A percentile compares a stretch with the other conserved stretches of the same genome.
Evolutionary conservation across 2,329 filamentous ascomycete species (phyloP).

Genomic region (Apiospora arundinis): DNA sequence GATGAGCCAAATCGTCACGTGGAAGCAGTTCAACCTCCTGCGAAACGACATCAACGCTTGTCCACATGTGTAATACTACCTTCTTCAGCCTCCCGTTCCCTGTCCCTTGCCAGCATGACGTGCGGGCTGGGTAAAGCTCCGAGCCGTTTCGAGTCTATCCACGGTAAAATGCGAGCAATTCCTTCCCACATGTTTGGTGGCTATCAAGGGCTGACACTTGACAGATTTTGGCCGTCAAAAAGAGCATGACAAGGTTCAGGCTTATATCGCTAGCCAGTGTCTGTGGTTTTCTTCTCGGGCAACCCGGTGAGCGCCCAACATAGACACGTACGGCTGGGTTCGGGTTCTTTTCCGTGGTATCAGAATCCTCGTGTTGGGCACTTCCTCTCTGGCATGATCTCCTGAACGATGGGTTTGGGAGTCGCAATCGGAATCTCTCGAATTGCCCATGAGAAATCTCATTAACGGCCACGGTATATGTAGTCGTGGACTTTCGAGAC

Average conservation of each 20-base stretch:
- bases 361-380: neutral
- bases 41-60: neutral
- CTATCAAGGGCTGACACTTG: neutral
- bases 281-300: neutral
- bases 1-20: neutral
- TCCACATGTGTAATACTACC: neutral
- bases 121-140: neutral
- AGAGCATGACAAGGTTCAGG: neutral
- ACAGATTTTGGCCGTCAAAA: neutral
- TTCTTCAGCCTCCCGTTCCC: neutral
- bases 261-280: neutral
- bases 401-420: neutral
- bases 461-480: neutral
- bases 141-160: neutral
- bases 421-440: neutral
- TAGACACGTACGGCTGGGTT: neutral
- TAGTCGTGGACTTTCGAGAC: neutral
- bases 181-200: neutral
- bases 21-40: neutral
- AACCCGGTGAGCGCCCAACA: neutral
- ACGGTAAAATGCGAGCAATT: neutral
- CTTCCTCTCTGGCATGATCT: neutral
- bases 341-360: neutral
- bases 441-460: neutral
- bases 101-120: constrained; percentile 5